Evolutionary conservation across 192 early-diverging fungal genomes (phyloP), one percentile per base, ranked within the genome.

Genomic region (Dimargaris xerosporica): DNA sequence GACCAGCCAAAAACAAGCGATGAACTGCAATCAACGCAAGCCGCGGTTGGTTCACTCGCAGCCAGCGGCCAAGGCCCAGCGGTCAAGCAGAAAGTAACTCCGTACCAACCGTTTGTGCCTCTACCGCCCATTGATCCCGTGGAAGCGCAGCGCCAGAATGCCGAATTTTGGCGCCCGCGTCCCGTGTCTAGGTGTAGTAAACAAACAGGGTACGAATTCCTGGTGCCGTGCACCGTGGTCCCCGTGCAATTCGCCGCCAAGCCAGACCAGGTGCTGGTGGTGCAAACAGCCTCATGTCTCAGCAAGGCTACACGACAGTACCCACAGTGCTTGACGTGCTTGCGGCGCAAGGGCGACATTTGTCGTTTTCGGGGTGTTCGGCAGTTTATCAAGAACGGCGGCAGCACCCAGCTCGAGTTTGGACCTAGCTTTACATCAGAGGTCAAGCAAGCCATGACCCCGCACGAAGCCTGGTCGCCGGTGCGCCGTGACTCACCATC

Each of bases 281-380:
- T 53, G 5, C 52, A 53, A 53, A 26, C 11, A 2, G 25, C 21
- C 21, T 25, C 17, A 2, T 53, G 52, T 23, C 17, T 26, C 19
- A 12, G 21, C 11, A 4, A 1, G 1, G 26, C n/a, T 4, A 25
- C 11, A 1, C 17, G 26, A 1, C 12, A 26, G 26, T 26, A 26
- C 52, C 52, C 52, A 12, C 52, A 53, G 52, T 53, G 52, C 52
- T 26, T 19, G 11, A 53, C 52, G 12, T 53, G 52, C 26, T 5
- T 26, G 21, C 19, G 26, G 11, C 52, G 52, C 23, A 53, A 53
- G 2, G 52, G 52, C 52, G 52, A 53, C 26, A 28, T 53, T 53
- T 53, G 52, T 12, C 52, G 52, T 12, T 53, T 53, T 53, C 52
- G n/a, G 42, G 58, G 43, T 0, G 25, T 60, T 11, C 58, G 58